Evolutionary conservation across 805 yeast genomes (phyloP).

Genomic region (Priceomyces melissophilus): DNA sequence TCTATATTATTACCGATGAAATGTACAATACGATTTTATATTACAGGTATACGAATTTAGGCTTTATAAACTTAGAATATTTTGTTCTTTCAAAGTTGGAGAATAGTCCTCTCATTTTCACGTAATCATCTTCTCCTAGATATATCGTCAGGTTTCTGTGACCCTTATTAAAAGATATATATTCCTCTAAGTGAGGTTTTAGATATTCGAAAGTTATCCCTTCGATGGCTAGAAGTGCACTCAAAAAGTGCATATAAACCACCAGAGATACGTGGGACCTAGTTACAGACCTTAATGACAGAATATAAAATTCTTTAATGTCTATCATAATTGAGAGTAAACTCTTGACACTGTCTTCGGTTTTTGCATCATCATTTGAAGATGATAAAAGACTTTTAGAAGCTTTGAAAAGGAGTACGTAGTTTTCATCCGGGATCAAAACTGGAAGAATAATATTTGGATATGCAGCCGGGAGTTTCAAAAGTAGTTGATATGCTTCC

Average conservation of each 20-base stretch:
- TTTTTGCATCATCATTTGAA: neutral
- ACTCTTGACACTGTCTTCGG: neutral
- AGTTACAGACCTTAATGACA: neutral
- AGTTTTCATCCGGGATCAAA: constrained; percentile 13
- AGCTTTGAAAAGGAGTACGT: constrained; percentile 8
- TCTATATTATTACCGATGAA: neutral
- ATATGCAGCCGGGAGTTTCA: constrained; percentile 13
- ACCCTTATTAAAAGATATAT: constrained; percentile 1
- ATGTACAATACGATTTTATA: neutral
- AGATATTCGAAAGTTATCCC: neutral
- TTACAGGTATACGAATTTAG: neutral
- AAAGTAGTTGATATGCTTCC: constrained; percentile 25
- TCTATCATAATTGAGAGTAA: neutral
- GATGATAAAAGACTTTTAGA: constrained; percentile 6
- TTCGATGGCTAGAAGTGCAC: neutral
- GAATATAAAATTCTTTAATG: constrained; percentile 2
- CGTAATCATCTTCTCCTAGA: constrained; percentile 4
- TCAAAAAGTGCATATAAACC: constrained; percentile 4
- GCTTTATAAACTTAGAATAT: constrained; percentile 2
- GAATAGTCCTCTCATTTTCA: constrained; percentile 1
- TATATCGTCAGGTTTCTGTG: neutral
- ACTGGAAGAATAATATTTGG: constrained; percentile 7
- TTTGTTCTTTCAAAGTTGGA: constrained; percentile 1
- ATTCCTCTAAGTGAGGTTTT: constrained; percentile 3
- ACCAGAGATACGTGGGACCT: constrained; percentile 1